Base-by-base conservation (phyloP, 2,329 filamentous ascomycete genomes). In the Talaromyces marneffei region DNA sequence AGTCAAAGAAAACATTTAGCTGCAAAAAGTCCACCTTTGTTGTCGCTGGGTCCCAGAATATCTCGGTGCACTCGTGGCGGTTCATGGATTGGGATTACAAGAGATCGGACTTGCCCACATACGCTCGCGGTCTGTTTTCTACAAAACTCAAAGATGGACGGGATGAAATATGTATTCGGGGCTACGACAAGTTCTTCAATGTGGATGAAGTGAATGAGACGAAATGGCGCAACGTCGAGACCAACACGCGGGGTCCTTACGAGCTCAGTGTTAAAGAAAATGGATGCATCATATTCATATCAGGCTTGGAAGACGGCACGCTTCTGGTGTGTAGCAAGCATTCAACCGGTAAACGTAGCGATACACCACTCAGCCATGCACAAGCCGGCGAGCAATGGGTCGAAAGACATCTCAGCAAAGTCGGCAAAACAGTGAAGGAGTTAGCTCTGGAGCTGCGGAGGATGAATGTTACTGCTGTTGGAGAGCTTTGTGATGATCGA, bases 131-230 rank as follows among this genome's bases (percentile, higher is more conserved):
- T 6, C 83, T 99, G 1, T 99, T 99, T 77, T 99, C 92, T n/a
- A 89, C 88, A 44, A 84, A 78, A 65, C 87, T 84, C 64, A 79
- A 82, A 55, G 80, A 84, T 27, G 86, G 86, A 8, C 80, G 84
- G 8, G 79, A 85, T 12, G 91, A 96, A 74, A 97, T 99, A 67
- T 89, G 84, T 1, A 86, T 91, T 54, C 85, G 94, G 68, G 94
- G 94, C 57, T 99, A 99, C 76, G 93, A 99, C 81, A 99, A 99
- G 77, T 99, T 99, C 80, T 99, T 99, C 85, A 99, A 99, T 69
- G 83, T 91, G 42, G 85, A 85, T 56, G 94, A 99, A 77, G 88
- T 96, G 7, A 75, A 79, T 52, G 85, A 89, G 66, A 99, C 94
- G 3, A 83, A 87, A 68, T 99, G 94, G 94, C 75, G 80, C 16